Conservation (phyloP, 345 rosid species). For the Rhodamnia rubescens region DNA sequence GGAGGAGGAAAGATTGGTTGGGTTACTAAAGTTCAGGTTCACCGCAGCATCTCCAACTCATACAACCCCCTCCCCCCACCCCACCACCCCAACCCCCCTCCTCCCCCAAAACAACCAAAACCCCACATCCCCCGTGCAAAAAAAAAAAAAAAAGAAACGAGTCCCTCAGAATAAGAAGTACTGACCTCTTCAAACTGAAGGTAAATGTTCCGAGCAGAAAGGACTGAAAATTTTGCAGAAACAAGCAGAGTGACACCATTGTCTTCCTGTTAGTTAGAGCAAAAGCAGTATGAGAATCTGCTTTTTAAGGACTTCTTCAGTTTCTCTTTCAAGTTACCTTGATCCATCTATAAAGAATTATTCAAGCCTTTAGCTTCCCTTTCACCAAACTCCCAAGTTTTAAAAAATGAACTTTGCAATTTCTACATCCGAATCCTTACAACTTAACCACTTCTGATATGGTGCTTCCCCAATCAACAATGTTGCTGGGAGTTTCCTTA, state of each 20-base stretch:
- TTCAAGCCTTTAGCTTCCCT: not conserved
- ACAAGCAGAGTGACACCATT: slow-evolving; percentile 89
- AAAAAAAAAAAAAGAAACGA: not conserved
- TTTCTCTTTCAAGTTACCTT: not conserved
- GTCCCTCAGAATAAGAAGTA: not conserved
- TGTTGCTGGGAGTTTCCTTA: not conserved
- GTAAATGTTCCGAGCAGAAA: slow-evolving; percentile 66
- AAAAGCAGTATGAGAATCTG: not conserved
- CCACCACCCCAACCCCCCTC: not conserved
- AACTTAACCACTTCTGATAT: not conserved
- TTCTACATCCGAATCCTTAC: not conserved
- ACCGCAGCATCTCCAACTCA: not conserved
- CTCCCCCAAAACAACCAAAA: too few species aligned
- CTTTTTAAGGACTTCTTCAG: not conserved
- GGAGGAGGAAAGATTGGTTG: not conserved
- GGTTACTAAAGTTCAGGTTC: not conserved
- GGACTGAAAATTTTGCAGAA: slow-evolving; percentile 66
- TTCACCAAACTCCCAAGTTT: not conserved
- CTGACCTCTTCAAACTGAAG: slow-evolving; percentile 93
- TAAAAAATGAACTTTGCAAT: not conserved
- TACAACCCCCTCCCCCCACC: not conserved
- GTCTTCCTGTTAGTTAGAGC: slow-evolving; percentile 43
- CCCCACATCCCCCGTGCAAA: too few species aligned
- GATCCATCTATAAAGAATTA: not conserved
- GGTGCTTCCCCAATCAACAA: not conserved